Conservation (phyloP, 768 basidiomycete genomes). For the Pisolithus albus region DNA sequence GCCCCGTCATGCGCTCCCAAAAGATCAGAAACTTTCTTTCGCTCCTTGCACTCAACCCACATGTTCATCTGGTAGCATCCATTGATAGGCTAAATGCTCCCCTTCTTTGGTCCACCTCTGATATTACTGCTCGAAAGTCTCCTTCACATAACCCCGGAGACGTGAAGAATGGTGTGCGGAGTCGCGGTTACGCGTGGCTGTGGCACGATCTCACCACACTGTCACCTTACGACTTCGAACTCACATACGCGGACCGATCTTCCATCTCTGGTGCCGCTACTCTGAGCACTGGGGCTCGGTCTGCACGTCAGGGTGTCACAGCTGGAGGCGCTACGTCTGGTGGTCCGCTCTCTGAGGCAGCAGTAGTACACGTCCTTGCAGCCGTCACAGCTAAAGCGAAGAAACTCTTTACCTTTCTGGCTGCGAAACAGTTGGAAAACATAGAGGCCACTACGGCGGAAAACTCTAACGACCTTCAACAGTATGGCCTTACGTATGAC, state of each 20-base stretch:
- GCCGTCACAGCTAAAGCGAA: conserved; percentile 85
- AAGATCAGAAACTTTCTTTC: conserved; percentile 64
- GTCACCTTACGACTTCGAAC: conserved; percentile 71
- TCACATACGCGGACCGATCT: conserved; percentile 58
- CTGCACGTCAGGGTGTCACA: conserved; percentile 21
- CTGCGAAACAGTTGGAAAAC: conserved; percentile 57
- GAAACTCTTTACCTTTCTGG: conserved; percentile 68
- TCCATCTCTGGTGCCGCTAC: conserved; percentile 49
- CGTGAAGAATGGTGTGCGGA: conserved; percentile 13
- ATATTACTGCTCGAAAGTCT: conserved; percentile 48
- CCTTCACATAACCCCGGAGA: conserved; percentile 12
- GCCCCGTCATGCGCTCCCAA: conserved; percentile 55
- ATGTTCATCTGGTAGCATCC: conserved; percentile 78
- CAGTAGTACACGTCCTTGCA: conserved; percentile 73
- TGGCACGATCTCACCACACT: conserved; percentile 93
- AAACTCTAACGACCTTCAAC: conserved; percentile 33
- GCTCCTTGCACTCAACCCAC: conserved; percentile 62
- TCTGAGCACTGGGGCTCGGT: conserved; percentile 23
- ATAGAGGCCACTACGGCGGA: conserved; percentile 26
- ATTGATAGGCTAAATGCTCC: conserved; percentile 84
- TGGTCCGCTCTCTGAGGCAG: conserved; percentile 61
- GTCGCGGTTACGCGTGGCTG: conserved; percentile 63
- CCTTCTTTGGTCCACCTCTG: conserved; percentile 74
- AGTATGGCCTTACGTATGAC: conserved; percentile 56
- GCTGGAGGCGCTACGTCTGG: conserved; percentile 22